Evolutionary conservation across 176 grass and related monocot genomes (phyloP).

Genomic region (Lolium perenne): DNA sequence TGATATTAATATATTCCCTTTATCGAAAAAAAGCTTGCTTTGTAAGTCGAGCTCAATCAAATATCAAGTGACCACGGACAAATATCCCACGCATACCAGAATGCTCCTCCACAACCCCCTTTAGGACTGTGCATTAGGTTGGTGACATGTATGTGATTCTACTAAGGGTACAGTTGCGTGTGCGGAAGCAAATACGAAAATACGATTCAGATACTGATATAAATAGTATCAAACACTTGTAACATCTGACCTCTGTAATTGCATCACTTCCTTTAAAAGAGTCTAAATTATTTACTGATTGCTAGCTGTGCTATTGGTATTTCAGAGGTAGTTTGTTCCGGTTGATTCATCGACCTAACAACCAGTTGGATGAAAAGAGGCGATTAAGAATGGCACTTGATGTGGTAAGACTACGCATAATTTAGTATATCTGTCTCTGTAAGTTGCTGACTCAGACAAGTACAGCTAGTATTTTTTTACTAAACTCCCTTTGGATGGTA

Average conservation of each 20-base stretch:
- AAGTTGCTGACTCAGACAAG: conserved; percentile 27
- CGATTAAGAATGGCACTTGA: conserved; percentile 94
- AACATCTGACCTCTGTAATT: conserved; percentile 37
- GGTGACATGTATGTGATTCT: neutral
- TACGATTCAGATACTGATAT: neutral
- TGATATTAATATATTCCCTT: too few species aligned
- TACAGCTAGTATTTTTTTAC: conserved; percentile 25
- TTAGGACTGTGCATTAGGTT: conserved; percentile 31
- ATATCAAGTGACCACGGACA: neutral
- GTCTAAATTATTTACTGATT: conserved; percentile 32
- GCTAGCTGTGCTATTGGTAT: conserved; percentile 44
- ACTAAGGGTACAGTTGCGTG: conserved; percentile 5
- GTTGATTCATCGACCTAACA: conserved; percentile 94
- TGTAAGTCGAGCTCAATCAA: neutral
- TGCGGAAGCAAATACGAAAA: conserved; percentile 4
- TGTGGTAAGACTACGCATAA: conserved; percentile 66
- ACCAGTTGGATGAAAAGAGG: conserved; percentile 88
- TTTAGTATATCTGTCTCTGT: conserved; percentile 31
- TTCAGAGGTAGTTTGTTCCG: conserved; percentile 94
- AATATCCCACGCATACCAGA: neutral
- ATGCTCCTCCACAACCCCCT: neutral
- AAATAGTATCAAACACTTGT: conserved; percentile 21
- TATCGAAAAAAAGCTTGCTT: too few species aligned
- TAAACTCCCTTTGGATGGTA: conserved; percentile 46
- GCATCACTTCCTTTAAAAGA: conserved; percentile 36